Base-by-base conservation (phyloP, 495 filamentous ascomycete genomes). In the Apodospora peruviana region DNA sequence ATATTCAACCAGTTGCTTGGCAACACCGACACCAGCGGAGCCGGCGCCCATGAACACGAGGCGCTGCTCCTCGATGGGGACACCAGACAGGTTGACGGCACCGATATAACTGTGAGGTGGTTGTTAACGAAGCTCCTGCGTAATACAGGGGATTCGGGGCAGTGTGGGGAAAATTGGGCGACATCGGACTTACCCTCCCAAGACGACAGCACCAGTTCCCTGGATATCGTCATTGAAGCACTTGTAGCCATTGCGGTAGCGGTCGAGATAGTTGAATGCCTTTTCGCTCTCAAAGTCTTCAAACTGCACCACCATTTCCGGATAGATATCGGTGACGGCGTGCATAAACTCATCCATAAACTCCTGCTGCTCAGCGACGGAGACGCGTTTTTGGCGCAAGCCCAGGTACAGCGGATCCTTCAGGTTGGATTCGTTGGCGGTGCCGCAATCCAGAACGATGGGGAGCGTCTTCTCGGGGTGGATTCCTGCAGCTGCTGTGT, bases 161-260 rank as follows among this genome's bases (percentile, higher is more conserved):
- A 11, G 40, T 40, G 34, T 45, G 24, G 32, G 34, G 11, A 12
- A 23, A 20, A 37, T n/a, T 36, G 14, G 27, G 42, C 25, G 43
- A 11, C 12, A 17, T 9, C 10, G 37, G 37, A 67, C 76, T 69
- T 69, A 80, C 74, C 93, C 93, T 34, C 80, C 90, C 35, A 97
- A 78, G 50, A 97, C 88, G 53, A 98, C 93, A 52, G 93, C 90
- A 51, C 93, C 93, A 57, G 93, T 98, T 58, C 93, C 93, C 76
- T 97, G 93, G 62, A 98, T 91, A 60, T 98, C 93, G 61, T 98
- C 93, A 61, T 98, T 98, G 80, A 98, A 98, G 74, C 87, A 91
- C 64, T 90, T 94, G 72, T 94, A 90, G 43, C 75, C 80, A 57
- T 87, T 79, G 40, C 85, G 84, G 66, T 96, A 97, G 38, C 90